phyloP scores from a whole-genome alignment of 768 basidiomycete genomes.

The Lactarius indigo region DNA sequence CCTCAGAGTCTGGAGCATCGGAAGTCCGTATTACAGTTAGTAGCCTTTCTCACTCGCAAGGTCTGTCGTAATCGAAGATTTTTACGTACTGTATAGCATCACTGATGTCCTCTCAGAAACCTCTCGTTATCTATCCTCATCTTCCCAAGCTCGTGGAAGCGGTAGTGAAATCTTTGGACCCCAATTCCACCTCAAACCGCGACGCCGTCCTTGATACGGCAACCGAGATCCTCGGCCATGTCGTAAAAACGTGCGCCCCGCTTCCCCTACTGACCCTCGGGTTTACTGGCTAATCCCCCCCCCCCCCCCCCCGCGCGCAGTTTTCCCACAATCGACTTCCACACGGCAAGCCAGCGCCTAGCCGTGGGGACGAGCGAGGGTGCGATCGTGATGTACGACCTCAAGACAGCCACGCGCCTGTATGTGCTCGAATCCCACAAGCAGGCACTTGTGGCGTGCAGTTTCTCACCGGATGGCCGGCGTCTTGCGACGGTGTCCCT shows the following conservation, averaged over 20 bases:
- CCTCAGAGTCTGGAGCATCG: conserved; percentile 72
- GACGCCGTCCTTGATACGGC: conserved; percentile 89
- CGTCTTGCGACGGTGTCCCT: conserved; percentile 84
- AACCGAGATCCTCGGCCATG: conserved; percentile 89
- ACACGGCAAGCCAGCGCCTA: conserved; percentile 79
- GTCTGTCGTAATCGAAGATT: conserved; percentile 34
- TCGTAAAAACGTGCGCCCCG: conserved; percentile 79
- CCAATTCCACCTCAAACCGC: conserved; percentile 68
- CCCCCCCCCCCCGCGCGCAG: conserved; percentile 36
- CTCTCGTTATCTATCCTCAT: conserved; percentile 78
- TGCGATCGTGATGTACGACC: conserved; percentile 91
- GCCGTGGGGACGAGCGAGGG: conserved; percentile 95
- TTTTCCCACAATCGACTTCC: conserved; percentile 93
- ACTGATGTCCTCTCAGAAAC: conserved; percentile 50
- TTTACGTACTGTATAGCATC: background rate
- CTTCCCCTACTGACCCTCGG: background rate
- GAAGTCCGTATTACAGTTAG: conserved; percentile 86
- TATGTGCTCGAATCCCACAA: conserved; percentile 94
- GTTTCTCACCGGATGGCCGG: conserved; percentile 91
- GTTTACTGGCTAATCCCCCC: background rate
- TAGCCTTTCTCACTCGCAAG: conserved; percentile 92
- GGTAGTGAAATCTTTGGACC: conserved; percentile 94
- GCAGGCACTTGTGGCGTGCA: conserved; percentile 74
- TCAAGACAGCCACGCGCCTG: conserved; percentile 91
- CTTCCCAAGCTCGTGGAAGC: conserved; percentile 88